Percentiles rank a stretch among this genome's conserved stretches.
Evolutionary conservation across 208 protist genomes (phyloP).

Genomic region (Balamuthia mandrillaris): DNA sequence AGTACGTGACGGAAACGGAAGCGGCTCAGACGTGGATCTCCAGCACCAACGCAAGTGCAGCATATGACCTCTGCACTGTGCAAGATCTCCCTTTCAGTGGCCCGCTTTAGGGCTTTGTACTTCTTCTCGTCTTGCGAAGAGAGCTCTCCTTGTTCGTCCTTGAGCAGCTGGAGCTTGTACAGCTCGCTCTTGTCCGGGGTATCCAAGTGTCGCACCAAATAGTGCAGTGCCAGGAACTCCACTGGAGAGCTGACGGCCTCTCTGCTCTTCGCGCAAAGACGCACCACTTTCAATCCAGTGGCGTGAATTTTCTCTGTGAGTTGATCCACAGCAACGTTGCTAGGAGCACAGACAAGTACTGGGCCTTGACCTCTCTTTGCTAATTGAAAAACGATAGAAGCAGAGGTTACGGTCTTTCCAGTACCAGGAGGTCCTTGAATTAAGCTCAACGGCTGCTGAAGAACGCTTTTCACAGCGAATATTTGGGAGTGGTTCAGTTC

Average conservation of each 20-base stretch:
- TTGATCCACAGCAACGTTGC: slow-evolving; percentile 96
- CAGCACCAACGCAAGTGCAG: slow-evolving; percentile 88
- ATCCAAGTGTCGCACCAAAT: slow-evolving; percentile 75
- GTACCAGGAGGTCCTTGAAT: slow-evolving; percentile 96
- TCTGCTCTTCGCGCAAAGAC: slow-evolving; percentile 84
- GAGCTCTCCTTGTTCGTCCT: slow-evolving; percentile 80
- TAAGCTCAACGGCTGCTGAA: slow-evolving; percentile 77
- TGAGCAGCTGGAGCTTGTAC: slow-evolving; percentile 76
- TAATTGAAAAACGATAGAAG: slow-evolving; percentile 91
- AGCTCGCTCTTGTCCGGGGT: slow-evolving; percentile 62
- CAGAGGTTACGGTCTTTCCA: slow-evolving; percentile 93
- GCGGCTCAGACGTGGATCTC: slow-evolving; percentile 77
- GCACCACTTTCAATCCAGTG: slow-evolving; percentile 89
- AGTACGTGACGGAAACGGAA: slow-evolving; percentile 87
- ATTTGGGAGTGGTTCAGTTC: slow-evolving; percentile 88
- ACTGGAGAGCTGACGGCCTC: slow-evolving; percentile 79
- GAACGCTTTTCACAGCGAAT: slow-evolving; percentile 74
- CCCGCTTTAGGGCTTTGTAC: slow-evolving; percentile 64
- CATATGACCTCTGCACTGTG: slow-evolving; percentile 89
- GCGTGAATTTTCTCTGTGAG: slow-evolving; percentile 87
- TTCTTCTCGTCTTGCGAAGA: slow-evolving; percentile 71
- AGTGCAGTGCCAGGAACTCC: slow-evolving; percentile 84
- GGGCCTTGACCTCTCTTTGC: slow-evolving; percentile 59
- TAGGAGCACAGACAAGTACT: slow-evolving; percentile 89
- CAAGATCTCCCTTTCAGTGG: slow-evolving; percentile 77